Conservation (phyloP, 2,329 filamentous ascomycete genomes). For the Neopestalotiopsis clavispora region DNA sequence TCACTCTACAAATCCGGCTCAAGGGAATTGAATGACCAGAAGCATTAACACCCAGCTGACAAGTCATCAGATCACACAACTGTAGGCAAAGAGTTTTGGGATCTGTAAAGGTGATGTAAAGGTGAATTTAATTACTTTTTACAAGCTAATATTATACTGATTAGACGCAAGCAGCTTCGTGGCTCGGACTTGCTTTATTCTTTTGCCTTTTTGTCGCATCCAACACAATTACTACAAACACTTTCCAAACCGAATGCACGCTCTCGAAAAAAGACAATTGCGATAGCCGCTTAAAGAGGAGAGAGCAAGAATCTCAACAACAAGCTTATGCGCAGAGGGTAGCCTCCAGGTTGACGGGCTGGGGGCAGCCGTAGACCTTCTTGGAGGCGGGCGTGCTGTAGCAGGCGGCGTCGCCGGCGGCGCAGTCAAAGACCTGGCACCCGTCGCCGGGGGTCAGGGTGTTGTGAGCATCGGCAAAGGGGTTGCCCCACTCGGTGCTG, state of each 20-base stretch:
- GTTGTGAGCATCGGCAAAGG: constrained; percentile 42
- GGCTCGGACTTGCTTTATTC: not conserved
- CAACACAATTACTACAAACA: too few species aligned
- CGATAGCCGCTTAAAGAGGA: too few species aligned
- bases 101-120: not conserved
- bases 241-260: too few species aligned
- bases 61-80: not conserved
- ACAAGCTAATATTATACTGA: not conserved
- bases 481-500: constrained; percentile 47
- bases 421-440: constrained; percentile 45
- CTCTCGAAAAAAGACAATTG: too few species aligned
- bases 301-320: too few species aligned
- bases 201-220: too few species aligned
- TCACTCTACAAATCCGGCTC: too few species aligned
- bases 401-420: constrained; percentile 38
- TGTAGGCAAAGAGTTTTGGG: not conserved
- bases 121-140: not conserved
- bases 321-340: constrained; percentile 32
- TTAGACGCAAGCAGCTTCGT: not conserved
- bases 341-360: constrained; percentile 42
- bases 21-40: too few species aligned
- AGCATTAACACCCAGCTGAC: too few species aligned
- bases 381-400: constrained; percentile 44
- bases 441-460: constrained; percentile 40
- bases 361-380: constrained; percentile 46